phyloP scores from a whole-genome alignment of 2,329 filamentous ascomycete species.

The Alternaria sp. region DNA sequence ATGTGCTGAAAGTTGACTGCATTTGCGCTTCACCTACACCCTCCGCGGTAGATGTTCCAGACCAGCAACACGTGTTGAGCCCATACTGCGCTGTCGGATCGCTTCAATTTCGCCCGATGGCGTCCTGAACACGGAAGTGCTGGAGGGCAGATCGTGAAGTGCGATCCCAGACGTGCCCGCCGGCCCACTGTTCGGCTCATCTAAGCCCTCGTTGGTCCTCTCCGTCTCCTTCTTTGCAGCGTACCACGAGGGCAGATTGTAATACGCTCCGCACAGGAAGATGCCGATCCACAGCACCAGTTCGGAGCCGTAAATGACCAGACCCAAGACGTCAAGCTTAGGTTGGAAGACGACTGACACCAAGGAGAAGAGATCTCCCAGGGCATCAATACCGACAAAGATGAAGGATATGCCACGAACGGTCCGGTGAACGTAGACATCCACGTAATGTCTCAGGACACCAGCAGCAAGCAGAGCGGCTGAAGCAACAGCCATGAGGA shows the following conservation, averaged over 20 bases:
- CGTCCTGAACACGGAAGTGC: slow-evolving; percentile 69
- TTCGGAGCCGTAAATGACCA: slow-evolving; percentile 72
- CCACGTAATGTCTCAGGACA: slow-evolving; percentile 71
- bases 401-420: slow-evolving; percentile 75
- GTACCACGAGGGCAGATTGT: slow-evolving; percentile 67
- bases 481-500: slow-evolving; percentile 70
- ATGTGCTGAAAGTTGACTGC: background rate
- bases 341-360: slow-evolving; percentile 69
- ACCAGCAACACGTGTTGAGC: slow-evolving; percentile 7
- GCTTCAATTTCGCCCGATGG: slow-evolving; percentile 52
- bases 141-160: slow-evolving; percentile 62
- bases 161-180: slow-evolving; percentile 36
- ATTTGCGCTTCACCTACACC: slow-evolving; percentile 6
- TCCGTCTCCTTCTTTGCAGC: slow-evolving; percentile 42
- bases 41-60: slow-evolving; percentile 8
- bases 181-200: background rate
- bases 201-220: slow-evolving; percentile 1
- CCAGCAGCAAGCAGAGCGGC: slow-evolving; percentile 69
- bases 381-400: slow-evolving; percentile 73
- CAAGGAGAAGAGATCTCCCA: slow-evolving; percentile 71
- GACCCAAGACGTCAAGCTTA: slow-evolving; percentile 64
- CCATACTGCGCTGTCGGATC: slow-evolving; percentile 26
- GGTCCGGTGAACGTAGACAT: slow-evolving; percentile 70
- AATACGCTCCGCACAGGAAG: slow-evolving; percentile 69
- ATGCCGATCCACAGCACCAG: slow-evolving; percentile 71